Evolutionary conservation across 768 basidiomycete genomes (phyloP).

Genomic region (Boletus pseudo-olivaceus): DNA sequence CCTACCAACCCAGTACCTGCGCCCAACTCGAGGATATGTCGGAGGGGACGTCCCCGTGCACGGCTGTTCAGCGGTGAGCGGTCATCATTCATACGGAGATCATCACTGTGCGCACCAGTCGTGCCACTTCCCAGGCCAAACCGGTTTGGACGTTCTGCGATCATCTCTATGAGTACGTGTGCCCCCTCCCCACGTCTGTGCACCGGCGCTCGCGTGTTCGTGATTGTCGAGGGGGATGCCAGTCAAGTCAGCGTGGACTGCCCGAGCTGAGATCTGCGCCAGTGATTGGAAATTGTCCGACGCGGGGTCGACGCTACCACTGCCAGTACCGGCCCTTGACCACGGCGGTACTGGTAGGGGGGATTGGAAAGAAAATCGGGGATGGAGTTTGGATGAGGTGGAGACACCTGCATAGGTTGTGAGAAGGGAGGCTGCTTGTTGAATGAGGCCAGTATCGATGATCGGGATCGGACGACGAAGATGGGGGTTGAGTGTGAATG

Average conservation of each 20-base stretch:
- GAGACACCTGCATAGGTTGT: conserved; percentile 62
- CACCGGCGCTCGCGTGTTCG: conserved; percentile 75
- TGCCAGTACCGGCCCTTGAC: neutral
- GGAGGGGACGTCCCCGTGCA: conserved; percentile 29
- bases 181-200: conserved; percentile 90
- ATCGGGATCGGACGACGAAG: neutral
- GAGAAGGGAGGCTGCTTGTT: conserved; percentile 58
- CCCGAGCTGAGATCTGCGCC: conserved; percentile 15
- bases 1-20: conserved; percentile 57
- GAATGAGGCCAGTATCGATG: conserved; percentile 39
- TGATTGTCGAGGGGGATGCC: conserved; percentile 68
- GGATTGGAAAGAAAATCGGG: conserved; percentile 48
- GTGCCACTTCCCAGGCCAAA: conserved; percentile 44
- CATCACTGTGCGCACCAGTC: neutral
- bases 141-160: conserved; percentile 50
- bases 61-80: too few relatives aligned
- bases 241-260: conserved; percentile 44
- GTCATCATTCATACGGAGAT: neutral
- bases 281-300: too few relatives aligned
- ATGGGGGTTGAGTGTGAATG: neutral
- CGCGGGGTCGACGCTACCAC: too few relatives aligned
- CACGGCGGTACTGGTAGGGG: too few relatives aligned
- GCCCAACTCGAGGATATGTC: conserved; percentile 53
- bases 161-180: conserved; percentile 73
- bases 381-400: conserved; percentile 55